Base-by-base conservation (phyloP, 768 basidiomycete species). In the Tricholoma saponaceum region DNA sequence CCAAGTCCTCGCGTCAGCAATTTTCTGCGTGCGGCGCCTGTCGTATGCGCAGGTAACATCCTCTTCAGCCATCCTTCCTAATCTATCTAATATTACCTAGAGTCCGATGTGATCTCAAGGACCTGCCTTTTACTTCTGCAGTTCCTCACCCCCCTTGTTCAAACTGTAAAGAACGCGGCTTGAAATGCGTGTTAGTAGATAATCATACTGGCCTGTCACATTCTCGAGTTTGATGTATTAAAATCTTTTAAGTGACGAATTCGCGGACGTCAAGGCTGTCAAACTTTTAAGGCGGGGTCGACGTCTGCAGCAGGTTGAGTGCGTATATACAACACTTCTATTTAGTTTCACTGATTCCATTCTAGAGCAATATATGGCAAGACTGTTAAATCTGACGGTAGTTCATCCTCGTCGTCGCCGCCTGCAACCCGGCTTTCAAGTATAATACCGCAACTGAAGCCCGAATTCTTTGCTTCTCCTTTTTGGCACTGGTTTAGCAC, bases 11-110 rank as follows among this genome's bases (percentile, higher is more conserved):
- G 2, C 76, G 90, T 59, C 87, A 90, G 64, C 91, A 96, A 64
- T 92, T 92, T 72, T 90, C 89, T n/a, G 94, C 94, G 7, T 96
- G 95, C 69, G 92, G 92, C 57, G 92, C 92, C 28, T 97, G 95
- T 72, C 85, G 92, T 59, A 91, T 91, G 85, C 74, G 95, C 69
- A 83, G 95, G 87, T 89, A 53, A 50, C 37, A 73, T 62, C 20
- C 56, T 51, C 35, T 49, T 51, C 56, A 49, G 56, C 54, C 37
- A 55, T 46, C 44, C 20, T 0, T 25, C 54, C 23, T 4, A 23
- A 22, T 22, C 47, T 43, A 28, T 59, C 58, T 35, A 57, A 57
- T 58, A 51, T 41, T 53, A 16, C 49, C 25, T 66, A 94, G 92
- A 69, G 95, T 97, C 20, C 90, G 92, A 55, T 97, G 94, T 68